Evolutionary conservation across 768 basidiomycete species (phyloP).

Genomic region (Hygrophorus pudorinus): DNA sequence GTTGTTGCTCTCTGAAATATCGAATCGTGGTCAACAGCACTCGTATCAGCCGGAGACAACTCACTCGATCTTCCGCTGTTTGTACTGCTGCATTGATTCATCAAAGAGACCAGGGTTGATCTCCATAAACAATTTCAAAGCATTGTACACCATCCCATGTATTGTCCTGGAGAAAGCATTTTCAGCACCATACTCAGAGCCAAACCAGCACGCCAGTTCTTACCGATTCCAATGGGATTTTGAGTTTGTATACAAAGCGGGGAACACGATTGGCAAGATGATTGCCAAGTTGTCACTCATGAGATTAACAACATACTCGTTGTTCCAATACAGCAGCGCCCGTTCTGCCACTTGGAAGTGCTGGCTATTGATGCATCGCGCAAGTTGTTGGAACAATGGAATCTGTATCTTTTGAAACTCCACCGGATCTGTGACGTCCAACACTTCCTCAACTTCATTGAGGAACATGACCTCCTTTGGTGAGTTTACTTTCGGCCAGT

Average conservation of each 20-base stretch:
- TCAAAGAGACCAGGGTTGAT: constrained; percentile 96
- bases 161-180: constrained; percentile 59
- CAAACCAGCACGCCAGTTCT: constrained; percentile 19
- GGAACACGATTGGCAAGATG: constrained; percentile 94
- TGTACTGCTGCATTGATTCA: constrained; percentile 87
- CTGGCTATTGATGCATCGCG: constrained; percentile 96
- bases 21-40: not conserved
- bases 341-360: constrained; percentile 99
- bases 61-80: constrained; percentile 75
- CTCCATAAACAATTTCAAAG: constrained; percentile 97
- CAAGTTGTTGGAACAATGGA: constrained; percentile 86
- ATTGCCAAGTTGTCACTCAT: constrained; percentile 92
- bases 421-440: constrained; percentile 93
- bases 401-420: constrained; percentile 97
- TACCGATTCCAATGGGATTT: constrained; percentile 98
- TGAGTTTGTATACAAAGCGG: constrained; percentile 90
- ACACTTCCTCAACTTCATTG: constrained; percentile 97
- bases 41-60: constrained; percentile 22
- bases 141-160: constrained; percentile 99
- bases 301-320: constrained; percentile 98
- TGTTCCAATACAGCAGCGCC: constrained; percentile 97
- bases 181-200: constrained; percentile 5
- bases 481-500: constrained; percentile 98
- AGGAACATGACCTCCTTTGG: constrained; percentile 99
- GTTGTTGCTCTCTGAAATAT: constrained; percentile 71